Conservation (phyloP, 257 asterid genomes). For the Verbena officinalis region DNA sequence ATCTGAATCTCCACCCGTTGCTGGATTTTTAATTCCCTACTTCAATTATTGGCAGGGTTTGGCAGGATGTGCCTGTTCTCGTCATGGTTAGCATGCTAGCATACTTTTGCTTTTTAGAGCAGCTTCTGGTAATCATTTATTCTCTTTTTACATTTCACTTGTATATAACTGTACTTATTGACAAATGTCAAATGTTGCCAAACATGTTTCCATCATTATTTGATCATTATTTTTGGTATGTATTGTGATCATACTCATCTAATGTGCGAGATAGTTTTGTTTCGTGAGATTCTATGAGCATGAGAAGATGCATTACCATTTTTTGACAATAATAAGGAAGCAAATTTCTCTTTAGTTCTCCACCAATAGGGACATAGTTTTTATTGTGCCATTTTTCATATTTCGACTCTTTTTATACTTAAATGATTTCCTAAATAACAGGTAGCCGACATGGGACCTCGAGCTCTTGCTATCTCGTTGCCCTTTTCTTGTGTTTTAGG, state of each 20-base stretch:
- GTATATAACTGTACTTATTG: conserved; percentile 18
- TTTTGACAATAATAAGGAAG: neutral
- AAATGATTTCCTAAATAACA: conserved; percentile 34
- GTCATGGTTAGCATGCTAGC: conserved; percentile 99
- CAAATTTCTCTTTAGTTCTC: conserved; percentile 5
- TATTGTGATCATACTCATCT: neutral
- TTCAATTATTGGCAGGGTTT: conserved; percentile 58
- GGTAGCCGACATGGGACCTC: conserved; percentile 86
- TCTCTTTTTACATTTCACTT: conserved; percentile 14
- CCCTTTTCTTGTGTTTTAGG: conserved; percentile 93
- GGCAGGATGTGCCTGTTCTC: conserved; percentile 97
- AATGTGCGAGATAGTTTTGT: neutral
- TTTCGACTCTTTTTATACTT: neutral
- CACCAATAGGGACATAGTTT: neutral
- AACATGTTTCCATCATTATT: neutral
- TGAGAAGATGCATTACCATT: too few relatives aligned
- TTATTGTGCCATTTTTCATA: neutral
- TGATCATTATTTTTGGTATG: neutral
- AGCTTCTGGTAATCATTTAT: conserved; percentile 76
- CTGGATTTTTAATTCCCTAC: conserved; percentile 8
- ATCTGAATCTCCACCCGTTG: neutral
- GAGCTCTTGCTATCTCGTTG: conserved; percentile 93
- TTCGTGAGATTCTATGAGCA: conserved; percentile 14
- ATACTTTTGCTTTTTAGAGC: conserved; percentile 96
- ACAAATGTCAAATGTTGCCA: conserved; percentile 5